Base-by-base conservation (phyloP, 2,329 filamentous ascomycete genomes). In the Pseudogymnoascus sp. region DNA sequence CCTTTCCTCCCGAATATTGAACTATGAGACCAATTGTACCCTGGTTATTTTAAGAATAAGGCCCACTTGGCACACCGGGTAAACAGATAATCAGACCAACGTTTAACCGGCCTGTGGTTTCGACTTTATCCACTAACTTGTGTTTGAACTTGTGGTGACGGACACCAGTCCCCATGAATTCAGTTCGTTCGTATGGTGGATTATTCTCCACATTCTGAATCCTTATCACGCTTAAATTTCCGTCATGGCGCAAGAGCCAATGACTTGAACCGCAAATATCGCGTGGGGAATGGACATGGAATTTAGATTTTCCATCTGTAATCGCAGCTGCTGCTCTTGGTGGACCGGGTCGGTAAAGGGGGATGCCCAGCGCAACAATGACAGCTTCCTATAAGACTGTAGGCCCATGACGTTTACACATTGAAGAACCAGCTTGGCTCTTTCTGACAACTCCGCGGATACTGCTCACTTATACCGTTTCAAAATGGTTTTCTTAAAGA, bases 1-100 rank as follows among this genome's bases (percentile, higher is more conserved):
- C 43, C 25, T 50, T 25, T 50, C 43, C 14, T 12, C 25, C 43
- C 25, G 25, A 16, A 6, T 50, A 50, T 30, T 18, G 43, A 16
- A 6, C 16, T 18, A 25, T 11, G 14, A 50, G 43, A 30, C 43
- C 43, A 50, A 30, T 50, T 16, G 25, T 6, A 50, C 43, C 39
- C 39, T 50, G n/a, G 43, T 11, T 50, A 50, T 50, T 50, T 50
- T 50, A 50, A 50, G n/a, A 50, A 50, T 50, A 18, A 50, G 43
- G 43, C 25, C 43, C 43, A 50, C 43, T 50, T 50, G 43, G 43
- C 43, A 50, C 43, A 11, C 43, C 43, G 43, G 43, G 4, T 50
- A 50, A 50, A 50, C 12, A n/a, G n/a, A 30, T n/a, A 50, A 50
- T 11, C 43, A 50, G 25, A 16, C 43, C 43, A 50, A 50, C 8